Evolutionary conservation across 345 rosid genomes (phyloP), one percentile per base, ranked within the genome.

Genomic region (Lepidium africanum): DNA sequence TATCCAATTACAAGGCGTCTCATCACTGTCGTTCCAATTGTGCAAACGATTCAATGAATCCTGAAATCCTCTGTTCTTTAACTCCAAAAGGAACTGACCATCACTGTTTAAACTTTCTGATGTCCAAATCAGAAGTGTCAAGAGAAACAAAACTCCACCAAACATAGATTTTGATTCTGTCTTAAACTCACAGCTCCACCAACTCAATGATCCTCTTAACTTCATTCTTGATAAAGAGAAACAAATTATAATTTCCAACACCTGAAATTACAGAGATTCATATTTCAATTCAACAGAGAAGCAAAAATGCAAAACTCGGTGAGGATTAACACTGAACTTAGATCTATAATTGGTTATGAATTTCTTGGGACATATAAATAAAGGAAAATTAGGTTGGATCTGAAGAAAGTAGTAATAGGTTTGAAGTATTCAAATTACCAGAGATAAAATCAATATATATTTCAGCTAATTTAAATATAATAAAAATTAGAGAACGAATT

Each of bases 1-100:
- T 35, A 60, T 70, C 99, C 99, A 94, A 12, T 59, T 51, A 73
- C 99, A 94, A 0, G 99, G 97, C 6, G 82, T 86, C 76, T 83
- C 88, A 40, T 89, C 97, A 37, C 36, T 65, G 16, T 79, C 51
- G 15, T 84, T 86, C 99, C 99, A 94, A 51, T 78, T 80, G 57
- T 63, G 72, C 14, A 94, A 84, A 77, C 67, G 66, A 55, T 73
- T 73, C 42, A 71, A 61, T 1, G 78, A 50, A 77, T 91, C 96
- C 32, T 77, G 77, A 43, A 94, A 71, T 33, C 80, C 72, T 63
- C 43, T 58, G 54, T 65, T 80, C 82, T 86, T 94, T 40, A 91
- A 60, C 64, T 87, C 84, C 17, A 91, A 49, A 13, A 94, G 88
- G 68, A 66, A 57, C 47, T 77, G 87, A 38, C 97, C 97, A 64